Conservation (phyloP, 2,329 filamentous ascomycete genomes). For the Ambrosiella cleistominuta region DNA sequence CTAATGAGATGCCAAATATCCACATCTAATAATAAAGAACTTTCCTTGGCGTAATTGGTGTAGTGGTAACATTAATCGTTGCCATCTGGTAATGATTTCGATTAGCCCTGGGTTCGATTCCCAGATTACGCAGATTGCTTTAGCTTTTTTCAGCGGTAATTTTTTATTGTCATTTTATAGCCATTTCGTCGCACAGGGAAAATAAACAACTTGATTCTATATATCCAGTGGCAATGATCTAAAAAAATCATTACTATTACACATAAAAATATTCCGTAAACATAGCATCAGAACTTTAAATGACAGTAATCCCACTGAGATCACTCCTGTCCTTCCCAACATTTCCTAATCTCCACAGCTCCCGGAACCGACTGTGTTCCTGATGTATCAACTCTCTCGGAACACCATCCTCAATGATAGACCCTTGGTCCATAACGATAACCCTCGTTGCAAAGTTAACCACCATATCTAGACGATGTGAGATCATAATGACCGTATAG, state of each 20-base stretch:
- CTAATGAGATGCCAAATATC: no score
- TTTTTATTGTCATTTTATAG: not conserved
- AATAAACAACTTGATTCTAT: not conserved
- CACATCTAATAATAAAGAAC: not conserved
- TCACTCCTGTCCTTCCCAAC: conserved; percentile 2
- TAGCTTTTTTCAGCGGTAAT: not conserved
- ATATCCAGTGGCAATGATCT: not conserved
- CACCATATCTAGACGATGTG: conserved; percentile 31
- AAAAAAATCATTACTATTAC: not conserved
- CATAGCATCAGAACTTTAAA: not conserved
- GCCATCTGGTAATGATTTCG: not conserved
- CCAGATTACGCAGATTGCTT: not conserved
- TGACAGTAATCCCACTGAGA: not conserved
- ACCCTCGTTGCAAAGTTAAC: conserved; percentile 32
- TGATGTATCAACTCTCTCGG: conserved; percentile 16
- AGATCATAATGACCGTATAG: conserved; percentile 37
- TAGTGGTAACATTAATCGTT: conserved; percentile 1
- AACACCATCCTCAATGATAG: conserved; percentile 24
- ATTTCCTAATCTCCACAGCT: conserved; percentile 17
- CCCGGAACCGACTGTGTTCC: conserved; percentile 18
- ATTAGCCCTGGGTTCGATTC: not conserved
- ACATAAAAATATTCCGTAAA: not conserved
- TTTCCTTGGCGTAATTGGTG: not conserved
- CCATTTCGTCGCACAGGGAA: not conserved
- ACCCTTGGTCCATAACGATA: conserved; percentile 31